phyloP scores from a whole-genome alignment of 1,284 basidiomycete species.

The Melampsora abietis-canadensis region DNA sequence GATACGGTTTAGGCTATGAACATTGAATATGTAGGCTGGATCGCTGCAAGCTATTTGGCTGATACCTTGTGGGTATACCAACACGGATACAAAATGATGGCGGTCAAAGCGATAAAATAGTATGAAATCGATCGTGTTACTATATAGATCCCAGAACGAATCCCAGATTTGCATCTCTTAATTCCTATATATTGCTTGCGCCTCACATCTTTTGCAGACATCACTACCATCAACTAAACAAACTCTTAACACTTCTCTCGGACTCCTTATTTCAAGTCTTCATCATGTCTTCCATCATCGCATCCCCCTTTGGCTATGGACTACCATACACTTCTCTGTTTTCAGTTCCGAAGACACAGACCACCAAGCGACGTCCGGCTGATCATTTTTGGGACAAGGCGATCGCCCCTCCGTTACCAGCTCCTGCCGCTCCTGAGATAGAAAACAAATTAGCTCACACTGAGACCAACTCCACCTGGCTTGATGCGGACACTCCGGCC shows the following conservation, averaged over 20 bases:
- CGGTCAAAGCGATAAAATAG: too few relatives aligned
- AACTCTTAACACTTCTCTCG: not conserved
- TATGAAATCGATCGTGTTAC: too few relatives aligned
- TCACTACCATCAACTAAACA: too few relatives aligned
- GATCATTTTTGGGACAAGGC: conserved; percentile 41
- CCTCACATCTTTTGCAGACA: too few relatives aligned
- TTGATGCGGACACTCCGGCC: conserved; percentile 13
- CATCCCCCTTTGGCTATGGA: conserved; percentile 6
- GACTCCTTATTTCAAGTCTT: not conserved
- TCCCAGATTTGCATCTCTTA: too few relatives aligned
- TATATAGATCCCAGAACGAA: too few relatives aligned
- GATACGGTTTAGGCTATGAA: too few relatives aligned
- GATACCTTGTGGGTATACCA: too few relatives aligned
- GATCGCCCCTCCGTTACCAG: not conserved
- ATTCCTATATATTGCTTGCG: too few relatives aligned
- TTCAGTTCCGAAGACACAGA: not conserved
- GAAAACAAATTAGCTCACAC: not conserved
- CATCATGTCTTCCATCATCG: conserved; percentile 1
- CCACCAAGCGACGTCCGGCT: not conserved
- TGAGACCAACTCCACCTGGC: conserved; percentile 2
- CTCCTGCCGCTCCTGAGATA: not conserved
- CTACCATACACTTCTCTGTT: conserved; percentile 3
- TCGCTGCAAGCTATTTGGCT: too few relatives aligned
- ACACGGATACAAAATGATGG: too few relatives aligned
- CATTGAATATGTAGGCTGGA: too few relatives aligned